These are phyloP conservation scores for Ascoidea asiatica DNA, from an alignment of 805 yeast genomes.

Conservation along the genomic window DNA sequence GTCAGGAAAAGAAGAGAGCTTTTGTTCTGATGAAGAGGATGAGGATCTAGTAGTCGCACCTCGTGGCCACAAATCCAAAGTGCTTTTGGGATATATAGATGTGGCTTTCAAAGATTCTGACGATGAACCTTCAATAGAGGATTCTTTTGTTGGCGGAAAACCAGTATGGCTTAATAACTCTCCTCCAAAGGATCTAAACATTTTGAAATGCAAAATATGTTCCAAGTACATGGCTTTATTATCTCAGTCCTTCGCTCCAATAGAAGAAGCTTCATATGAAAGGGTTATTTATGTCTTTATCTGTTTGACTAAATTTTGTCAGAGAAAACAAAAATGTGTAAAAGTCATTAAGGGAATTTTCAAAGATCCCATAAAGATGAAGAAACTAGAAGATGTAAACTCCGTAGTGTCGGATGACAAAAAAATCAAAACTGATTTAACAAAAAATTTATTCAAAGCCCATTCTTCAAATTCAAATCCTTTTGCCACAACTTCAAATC, in stretches of 20 bases:
- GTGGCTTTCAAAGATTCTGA: conserved; percentile 34
- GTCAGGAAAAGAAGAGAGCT: too few species aligned
- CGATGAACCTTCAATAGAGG: conserved; percentile 35
- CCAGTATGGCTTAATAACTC: conserved; percentile 60
- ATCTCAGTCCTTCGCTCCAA: conserved; percentile 70
- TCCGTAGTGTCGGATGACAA: conserved; percentile 27
- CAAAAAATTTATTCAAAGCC: not conserved
- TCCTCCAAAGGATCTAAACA: conserved; percentile 32
- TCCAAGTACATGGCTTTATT: conserved; percentile 46
- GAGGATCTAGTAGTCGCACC: too few species aligned
- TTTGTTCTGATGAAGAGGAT: too few species aligned
- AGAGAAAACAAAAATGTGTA: conserved; percentile 55
- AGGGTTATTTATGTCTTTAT: conserved; percentile 71
- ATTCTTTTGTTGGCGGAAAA: conserved; percentile 72
- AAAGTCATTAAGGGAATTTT: conserved; percentile 67
- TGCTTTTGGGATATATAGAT: conserved; percentile 54
- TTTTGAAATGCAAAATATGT: conserved; percentile 58
- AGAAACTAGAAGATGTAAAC: conserved; percentile 24
- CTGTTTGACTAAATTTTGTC: conserved; percentile 53
- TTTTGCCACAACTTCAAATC: conserved; percentile 23
- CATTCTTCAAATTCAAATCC: conserved; percentile 14
- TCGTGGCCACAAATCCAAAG: conserved; percentile 24
- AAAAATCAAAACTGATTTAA: not conserved
- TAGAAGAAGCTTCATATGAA: conserved; percentile 61
- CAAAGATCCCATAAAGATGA: conserved; percentile 37